A percentile compares a stretch with the other conserved stretches of the same genome.
Conservation (phyloP, 139 green algal genomes). For the Prasinococcaceae sp. region DNA sequence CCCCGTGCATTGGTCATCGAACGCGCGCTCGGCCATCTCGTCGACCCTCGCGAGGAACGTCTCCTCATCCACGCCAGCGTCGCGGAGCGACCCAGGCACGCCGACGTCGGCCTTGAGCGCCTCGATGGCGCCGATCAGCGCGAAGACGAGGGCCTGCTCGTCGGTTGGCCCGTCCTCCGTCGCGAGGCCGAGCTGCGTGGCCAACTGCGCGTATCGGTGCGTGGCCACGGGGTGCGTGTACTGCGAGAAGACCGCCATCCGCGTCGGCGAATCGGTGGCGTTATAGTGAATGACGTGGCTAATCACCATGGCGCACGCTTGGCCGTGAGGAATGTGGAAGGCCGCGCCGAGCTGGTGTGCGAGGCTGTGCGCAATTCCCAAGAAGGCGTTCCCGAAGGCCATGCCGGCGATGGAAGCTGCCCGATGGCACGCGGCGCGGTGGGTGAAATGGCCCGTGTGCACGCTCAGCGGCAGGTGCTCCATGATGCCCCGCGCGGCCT, state of each 20-base stretch:
- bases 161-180: not conserved
- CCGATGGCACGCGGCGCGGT: conserved; percentile 49
- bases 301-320: conserved; percentile 50
- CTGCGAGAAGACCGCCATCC: conserved; percentile 53
- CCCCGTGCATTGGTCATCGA: conserved; percentile 60
- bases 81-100: conserved; percentile 32
- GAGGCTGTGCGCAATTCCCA: conserved; percentile 57
- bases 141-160: not conserved
- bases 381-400: conserved; percentile 60
- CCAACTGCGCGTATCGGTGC: conserved; percentile 37
- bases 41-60: conserved; percentile 28
- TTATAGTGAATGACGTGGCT: conserved; percentile 55
- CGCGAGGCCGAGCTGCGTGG: conserved; percentile 30
- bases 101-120: conserved; percentile 37
- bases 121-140: conserved; percentile 46
- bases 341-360: conserved; percentile 33
- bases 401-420: conserved; percentile 57
- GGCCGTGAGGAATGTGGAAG: conserved; percentile 46
- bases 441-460: not conserved
- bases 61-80: conserved; percentile 17
- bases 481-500: not conserved
- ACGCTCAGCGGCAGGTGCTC: not conserved
- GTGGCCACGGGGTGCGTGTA: conserved; percentile 41
- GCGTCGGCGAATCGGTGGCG: conserved; percentile 42
- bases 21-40: conserved; percentile 34